phyloP scores from a whole-genome alignment of 257 asterid species.

The Plantago ovata region DNA sequence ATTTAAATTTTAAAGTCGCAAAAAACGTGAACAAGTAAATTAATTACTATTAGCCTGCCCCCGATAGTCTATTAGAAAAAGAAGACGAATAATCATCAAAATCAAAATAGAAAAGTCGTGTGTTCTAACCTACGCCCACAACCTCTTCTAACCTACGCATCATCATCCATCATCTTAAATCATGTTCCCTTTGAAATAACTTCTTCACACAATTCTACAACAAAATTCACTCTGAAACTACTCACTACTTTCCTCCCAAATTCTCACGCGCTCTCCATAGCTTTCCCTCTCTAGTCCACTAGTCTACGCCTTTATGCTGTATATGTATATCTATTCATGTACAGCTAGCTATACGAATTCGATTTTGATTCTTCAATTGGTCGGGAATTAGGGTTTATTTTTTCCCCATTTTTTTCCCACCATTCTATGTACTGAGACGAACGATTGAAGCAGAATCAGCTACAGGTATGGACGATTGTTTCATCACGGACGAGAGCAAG shows the following conservation, averaged over 20 bases:
- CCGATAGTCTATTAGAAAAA: too few relatives aligned
- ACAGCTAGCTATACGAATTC: too few relatives aligned
- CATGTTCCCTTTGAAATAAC: background rate
- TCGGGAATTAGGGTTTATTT: conserved; percentile 12
- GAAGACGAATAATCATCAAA: too few relatives aligned
- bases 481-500: conserved; percentile 20
- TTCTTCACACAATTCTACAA: background rate
- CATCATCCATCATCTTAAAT: too few relatives aligned
- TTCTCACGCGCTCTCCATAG: too few relatives aligned
- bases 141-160: conserved; percentile 19
- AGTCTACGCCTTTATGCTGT: background rate
- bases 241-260: conserved; percentile 1
- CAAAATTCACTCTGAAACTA: background rate
- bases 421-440: too few relatives aligned
- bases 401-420: too few relatives aligned
- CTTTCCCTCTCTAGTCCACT: background rate
- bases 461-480: conserved; percentile 26
- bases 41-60: too few relatives aligned
- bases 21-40: too few relatives aligned
- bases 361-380: too few relatives aligned
- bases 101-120: background rate
- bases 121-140: conserved; percentile 3
- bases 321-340: too few relatives aligned
- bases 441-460: conserved; percentile 46
- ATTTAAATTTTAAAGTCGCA: too few relatives aligned